Evolutionary conservation across 805 yeast genomes (phyloP).

Genomic region (Yarrowia sp.): DNA sequence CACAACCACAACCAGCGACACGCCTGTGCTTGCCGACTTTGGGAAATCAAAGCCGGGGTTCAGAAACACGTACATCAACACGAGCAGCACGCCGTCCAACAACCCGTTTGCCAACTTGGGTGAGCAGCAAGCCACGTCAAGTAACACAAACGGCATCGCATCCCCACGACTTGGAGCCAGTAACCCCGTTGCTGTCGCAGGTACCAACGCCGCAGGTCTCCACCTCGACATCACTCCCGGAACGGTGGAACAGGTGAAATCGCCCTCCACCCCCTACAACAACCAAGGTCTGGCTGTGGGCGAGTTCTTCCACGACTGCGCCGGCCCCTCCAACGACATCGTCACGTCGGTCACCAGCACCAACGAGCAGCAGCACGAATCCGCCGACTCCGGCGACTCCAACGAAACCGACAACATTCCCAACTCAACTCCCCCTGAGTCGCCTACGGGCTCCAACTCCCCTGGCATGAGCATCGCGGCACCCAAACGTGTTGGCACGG

Average conservation of each 20-base stretch:
- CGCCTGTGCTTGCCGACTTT: conserved; percentile 16
- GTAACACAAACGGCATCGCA: conserved; percentile 1
- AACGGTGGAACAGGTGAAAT: conserved; percentile 10
- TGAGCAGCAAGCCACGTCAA: not conserved
- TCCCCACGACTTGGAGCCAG: not conserved
- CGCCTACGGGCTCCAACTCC: conserved; percentile 6
- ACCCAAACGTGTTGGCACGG: conserved; percentile 2
- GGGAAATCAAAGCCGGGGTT: not conserved
- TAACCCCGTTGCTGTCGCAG: not conserved
- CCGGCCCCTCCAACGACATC: conserved; percentile 16
- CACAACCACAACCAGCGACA: conserved; percentile 21
- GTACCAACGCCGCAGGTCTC: conserved; percentile 1
- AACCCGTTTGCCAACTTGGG: conserved; percentile 13
- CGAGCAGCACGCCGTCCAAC: not conserved
- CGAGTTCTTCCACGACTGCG: conserved; percentile 24
- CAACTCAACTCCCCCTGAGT: conserved; percentile 16
- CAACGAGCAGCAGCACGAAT: not conserved
- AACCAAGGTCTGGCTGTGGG: conserved; percentile 18
- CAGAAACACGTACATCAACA: conserved; percentile 14
- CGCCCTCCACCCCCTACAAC: conserved; percentile 25
- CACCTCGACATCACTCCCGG: conserved; percentile 15
- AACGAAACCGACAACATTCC: conserved; percentile 12
- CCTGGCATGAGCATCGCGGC: conserved; percentile 6
- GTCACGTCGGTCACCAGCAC: conserved; percentile 7
- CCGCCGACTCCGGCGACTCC: conserved; percentile 8